Evolutionary conservation across 1,284 basidiomycete genomes (phyloP).

Genomic region (Sporisorium iseilematis-ciliati): DNA sequence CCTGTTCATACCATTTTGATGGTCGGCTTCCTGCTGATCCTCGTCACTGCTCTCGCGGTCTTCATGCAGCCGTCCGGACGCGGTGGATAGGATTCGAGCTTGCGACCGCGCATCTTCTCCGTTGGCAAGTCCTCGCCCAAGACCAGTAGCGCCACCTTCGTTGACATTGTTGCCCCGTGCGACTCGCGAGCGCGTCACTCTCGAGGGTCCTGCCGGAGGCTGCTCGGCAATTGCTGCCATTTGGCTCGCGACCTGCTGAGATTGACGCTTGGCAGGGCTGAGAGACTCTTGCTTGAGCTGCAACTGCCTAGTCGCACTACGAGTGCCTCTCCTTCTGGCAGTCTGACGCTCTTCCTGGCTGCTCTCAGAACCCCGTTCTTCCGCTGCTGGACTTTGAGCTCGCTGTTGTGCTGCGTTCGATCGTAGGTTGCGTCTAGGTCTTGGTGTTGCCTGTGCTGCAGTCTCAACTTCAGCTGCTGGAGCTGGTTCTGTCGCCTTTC

Average conservation of each 20-base stretch:
- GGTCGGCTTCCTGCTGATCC: neutral
- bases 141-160: conserved; percentile 17
- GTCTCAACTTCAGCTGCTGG: neutral
- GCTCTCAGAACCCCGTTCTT: neutral
- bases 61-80: conserved; percentile 37
- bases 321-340: conserved; percentile 18
- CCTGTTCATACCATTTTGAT: neutral
- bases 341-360: conserved; percentile 18
- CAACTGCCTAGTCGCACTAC: conserved; percentile 18
- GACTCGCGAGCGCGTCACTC: neutral
- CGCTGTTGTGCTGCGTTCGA: conserved; percentile 15
- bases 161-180: neutral
- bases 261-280: conserved; percentile 27
- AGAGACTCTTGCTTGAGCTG: conserved; percentile 28
- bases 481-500: neutral
- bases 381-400: neutral
- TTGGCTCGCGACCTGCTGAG: neutral
- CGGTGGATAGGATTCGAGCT: conserved; percentile 28
- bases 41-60: conserved; percentile 25
- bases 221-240: neutral
- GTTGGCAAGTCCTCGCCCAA: conserved; percentile 28
- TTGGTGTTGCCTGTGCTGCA: conserved; percentile 13
- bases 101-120: conserved; percentile 6
- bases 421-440: conserved; percentile 26
- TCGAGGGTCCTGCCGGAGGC: neutral